Evolutionary conservation across 176 grass and related monocot species (phyloP).

Genomic region (Oryza glumipatula): DNA sequence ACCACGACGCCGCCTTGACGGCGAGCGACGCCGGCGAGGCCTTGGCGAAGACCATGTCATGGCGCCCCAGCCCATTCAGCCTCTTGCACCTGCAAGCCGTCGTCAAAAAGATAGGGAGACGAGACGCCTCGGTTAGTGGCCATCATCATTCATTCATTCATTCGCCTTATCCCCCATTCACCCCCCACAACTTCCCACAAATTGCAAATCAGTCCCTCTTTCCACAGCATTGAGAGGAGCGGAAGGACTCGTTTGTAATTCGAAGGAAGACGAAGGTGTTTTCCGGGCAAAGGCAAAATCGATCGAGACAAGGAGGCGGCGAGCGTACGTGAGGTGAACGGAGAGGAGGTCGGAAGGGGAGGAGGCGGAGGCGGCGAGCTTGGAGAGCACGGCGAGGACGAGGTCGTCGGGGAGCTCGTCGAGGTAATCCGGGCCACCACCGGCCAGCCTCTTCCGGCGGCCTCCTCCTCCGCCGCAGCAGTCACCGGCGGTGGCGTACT

Average conservation of each 20-base stretch:
- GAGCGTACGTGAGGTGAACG: slow-evolving; percentile 56
- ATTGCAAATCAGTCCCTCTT: background rate
- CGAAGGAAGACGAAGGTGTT: background rate
- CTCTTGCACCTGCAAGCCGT: slow-evolving; percentile 64
- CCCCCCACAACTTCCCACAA: background rate
- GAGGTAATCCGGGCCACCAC: slow-evolving; percentile 43
- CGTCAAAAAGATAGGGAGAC: background rate
- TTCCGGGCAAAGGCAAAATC: background rate
- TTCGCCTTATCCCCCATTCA: background rate
- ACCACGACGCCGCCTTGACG: slow-evolving; percentile 65
- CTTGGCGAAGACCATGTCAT: slow-evolving; percentile 65
- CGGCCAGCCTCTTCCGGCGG: slow-evolving; percentile 4
- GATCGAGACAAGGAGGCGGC: background rate
- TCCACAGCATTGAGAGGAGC: background rate
- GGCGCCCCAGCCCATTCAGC: slow-evolving; percentile 46
- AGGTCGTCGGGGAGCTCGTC: slow-evolving; percentile 74
- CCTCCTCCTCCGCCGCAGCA: background rate
- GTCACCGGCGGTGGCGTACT: slow-evolving; percentile 35
- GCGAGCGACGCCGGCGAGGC: slow-evolving; percentile 57
- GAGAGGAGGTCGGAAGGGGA: slow-evolving; percentile 65
- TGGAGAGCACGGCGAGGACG: slow-evolving; percentile 61
- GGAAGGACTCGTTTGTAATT: background rate
- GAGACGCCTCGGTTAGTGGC: background rate
- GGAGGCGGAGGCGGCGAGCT: slow-evolving; percentile 57
- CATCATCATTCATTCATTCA: background rate